These are phyloP conservation scores for Inga leiocalycina DNA, from an alignment of 306 rosid species.

Conservation along the genomic window DNA sequence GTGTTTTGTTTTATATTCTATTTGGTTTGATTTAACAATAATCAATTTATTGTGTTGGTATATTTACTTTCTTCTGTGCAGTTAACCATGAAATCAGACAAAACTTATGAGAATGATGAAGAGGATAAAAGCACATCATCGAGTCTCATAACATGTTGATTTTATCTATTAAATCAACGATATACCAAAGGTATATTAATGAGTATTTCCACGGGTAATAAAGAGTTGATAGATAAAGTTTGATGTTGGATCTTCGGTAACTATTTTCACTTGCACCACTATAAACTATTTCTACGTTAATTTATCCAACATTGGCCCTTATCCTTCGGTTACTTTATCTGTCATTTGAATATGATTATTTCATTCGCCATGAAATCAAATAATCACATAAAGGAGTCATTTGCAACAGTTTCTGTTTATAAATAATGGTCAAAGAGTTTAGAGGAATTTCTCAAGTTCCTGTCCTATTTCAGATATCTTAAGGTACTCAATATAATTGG, in stretches of 20 bases:
- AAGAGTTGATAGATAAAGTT: no score
- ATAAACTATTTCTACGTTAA: no score
- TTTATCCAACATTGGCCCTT: background rate
- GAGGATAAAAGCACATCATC: background rate
- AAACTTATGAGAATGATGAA: background rate
- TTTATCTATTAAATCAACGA: background rate
- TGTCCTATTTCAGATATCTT: no score
- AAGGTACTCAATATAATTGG: no score
- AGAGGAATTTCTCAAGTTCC: no score
- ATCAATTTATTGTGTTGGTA: no score
- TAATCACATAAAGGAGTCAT: no score
- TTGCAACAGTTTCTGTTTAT: background rate
- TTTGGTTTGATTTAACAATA: background rate
- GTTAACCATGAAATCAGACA: no score
- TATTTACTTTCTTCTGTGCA: no score
- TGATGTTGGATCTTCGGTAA: background rate
- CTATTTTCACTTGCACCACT: no score
- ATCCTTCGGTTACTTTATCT: background rate
- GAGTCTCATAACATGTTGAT: background rate
- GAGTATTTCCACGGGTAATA: background rate
- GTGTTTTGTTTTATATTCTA: background rate
- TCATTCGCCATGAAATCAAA: background rate
- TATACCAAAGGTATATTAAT: background rate
- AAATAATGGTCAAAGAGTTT: background rate
- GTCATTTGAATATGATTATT: background rate